A percentile compares a stretch with the other conserved stretches of the same genome.
Conservation (phyloP, 352 stramenopile genomes). For the Pythium biforme region DNA sequence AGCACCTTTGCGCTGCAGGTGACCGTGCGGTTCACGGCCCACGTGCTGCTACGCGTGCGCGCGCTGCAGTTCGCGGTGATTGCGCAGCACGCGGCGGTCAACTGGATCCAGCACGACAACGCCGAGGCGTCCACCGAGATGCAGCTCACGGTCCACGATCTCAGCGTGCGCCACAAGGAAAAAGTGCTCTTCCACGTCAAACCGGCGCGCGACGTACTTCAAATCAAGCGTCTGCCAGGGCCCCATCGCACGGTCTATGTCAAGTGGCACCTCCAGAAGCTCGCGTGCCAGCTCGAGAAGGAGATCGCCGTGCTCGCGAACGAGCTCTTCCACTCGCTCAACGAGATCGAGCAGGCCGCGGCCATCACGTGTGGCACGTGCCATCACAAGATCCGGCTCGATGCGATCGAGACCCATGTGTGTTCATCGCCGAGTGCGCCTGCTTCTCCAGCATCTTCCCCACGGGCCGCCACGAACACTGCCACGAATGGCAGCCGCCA, state of each 20-base stretch:
- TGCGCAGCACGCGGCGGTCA: constrained; percentile 42
- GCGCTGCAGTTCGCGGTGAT: constrained; percentile 42
- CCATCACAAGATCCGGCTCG: constrained; percentile 53
- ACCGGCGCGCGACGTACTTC: constrained; percentile 51
- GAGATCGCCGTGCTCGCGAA: constrained; percentile 47
- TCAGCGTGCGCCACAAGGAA: constrained; percentile 43
- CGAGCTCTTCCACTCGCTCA: constrained; percentile 50
- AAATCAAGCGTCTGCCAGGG: constrained; percentile 38
- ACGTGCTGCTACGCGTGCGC: constrained; percentile 40
- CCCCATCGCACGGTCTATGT: constrained; percentile 32
- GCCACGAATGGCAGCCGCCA: background rate
- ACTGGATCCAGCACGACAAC: constrained; percentile 46
- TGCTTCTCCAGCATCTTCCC: background rate
- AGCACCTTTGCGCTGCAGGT: constrained; percentile 54
- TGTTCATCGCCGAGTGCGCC: constrained; percentile 23
- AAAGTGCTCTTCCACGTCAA: constrained; percentile 51
- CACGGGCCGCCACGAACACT: background rate
- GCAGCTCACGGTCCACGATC: constrained; percentile 54
- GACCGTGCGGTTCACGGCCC: constrained; percentile 46
- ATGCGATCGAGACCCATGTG: constrained; percentile 54
- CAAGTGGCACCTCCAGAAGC: constrained; percentile 50
- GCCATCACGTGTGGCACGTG: constrained; percentile 62
- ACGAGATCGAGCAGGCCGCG: constrained; percentile 51
- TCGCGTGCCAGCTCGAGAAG: constrained; percentile 45
- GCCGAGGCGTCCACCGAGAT: constrained; percentile 34